These are phyloP conservation scores for Protostelium mycophagum DNA, from an alignment of 78 protist species.

Conservation along the genomic window DNA sequence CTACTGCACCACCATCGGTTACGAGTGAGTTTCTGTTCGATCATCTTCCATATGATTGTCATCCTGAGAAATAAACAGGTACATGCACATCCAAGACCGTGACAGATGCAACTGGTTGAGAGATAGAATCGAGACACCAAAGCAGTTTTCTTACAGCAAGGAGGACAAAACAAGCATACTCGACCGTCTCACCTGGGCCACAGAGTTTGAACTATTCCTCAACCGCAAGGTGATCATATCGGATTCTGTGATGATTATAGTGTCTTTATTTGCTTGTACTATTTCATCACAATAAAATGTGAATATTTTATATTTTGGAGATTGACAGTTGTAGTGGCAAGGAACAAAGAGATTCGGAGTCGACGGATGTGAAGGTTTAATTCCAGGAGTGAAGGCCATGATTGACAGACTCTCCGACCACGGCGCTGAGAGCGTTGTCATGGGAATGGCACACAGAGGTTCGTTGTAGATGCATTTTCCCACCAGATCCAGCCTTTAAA, in stretches of 20 bases:
- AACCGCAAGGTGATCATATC: slow-evolving; percentile 27
- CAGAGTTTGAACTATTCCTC: slow-evolving; percentile 61
- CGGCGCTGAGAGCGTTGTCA: slow-evolving; percentile 77
- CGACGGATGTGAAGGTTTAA: slow-evolving; percentile 89
- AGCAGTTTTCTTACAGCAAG: background rate
- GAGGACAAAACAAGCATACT: slow-evolving; percentile 49
- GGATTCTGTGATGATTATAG: no score
- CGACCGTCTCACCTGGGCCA: slow-evolving; percentile 70
- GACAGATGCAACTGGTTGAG: slow-evolving; percentile 73
- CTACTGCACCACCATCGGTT: slow-evolving; percentile 51
- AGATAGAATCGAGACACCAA: slow-evolving; percentile 47
- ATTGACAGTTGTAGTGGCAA: background rate
- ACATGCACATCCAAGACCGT: slow-evolving; percentile 63
- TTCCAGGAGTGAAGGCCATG: slow-evolving; percentile 81
- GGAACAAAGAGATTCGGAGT: slow-evolving; percentile 80
- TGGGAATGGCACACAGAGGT: slow-evolving; percentile 98
- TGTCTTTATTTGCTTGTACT: no score
- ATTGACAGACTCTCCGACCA: slow-evolving; percentile 71
- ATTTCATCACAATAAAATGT: background rate
- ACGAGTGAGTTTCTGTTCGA: slow-evolving; percentile 13
- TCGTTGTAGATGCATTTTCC: background rate
- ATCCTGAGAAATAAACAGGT: background rate
- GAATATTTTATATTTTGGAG: background rate
- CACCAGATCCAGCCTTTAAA: background rate
- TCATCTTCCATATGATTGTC: background rate